Evolutionary conservation across 768 basidiomycete genomes (phyloP), one percentile per base, ranked within the genome.

Genomic region (Suillus subaureus): DNA sequence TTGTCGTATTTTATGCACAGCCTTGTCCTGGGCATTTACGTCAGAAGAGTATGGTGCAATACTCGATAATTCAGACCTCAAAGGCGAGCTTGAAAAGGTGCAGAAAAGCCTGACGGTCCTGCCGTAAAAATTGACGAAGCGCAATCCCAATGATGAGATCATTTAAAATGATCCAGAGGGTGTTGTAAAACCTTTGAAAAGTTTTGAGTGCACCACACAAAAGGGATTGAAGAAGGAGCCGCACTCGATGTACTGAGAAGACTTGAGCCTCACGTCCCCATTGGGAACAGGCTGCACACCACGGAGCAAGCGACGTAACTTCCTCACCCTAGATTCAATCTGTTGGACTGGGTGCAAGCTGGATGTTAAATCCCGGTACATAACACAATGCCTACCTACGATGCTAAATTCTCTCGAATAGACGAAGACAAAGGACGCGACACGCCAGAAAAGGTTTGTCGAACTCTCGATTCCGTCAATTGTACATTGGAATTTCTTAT

Each of bases 101-200:
- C 2, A 87, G 84, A 1, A 95, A 74, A 3, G 78, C 63, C 1
- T 74, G 64, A n/a, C 81, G 75, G 70, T 94, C 91, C 61, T 93
- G 90, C 61, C 82, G 84, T 2, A 97, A 71, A 71, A 95, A 87
- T 1, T 87, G 77, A 1, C 91, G 89, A 37, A 92, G 79, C 0
- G 90, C 89, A 49, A 86, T 76, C 1, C 97, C 97, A 35, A 97
- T 82, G 33, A 94, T 94, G 33, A 96, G 75, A 72, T 99, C 97
- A 76, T 98, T 98, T 70, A 94, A 74, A 35, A 96, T 85, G 2
- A 97, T 81, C 97, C 97, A 99, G 2, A 97, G 82, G 37, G 86
- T 89, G 72, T 96, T 97, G 80, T 93, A 96, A 74, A 97, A 96
- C 61, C 93, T 96, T 61, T 28, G 15, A 40, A 49, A 35, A 55